Percentiles rank a stretch among this genome's conserved stretches.
Conservation (phyloP, 371 early-diverging fungal species). For the Zancudomyces culisetae region DNA sequence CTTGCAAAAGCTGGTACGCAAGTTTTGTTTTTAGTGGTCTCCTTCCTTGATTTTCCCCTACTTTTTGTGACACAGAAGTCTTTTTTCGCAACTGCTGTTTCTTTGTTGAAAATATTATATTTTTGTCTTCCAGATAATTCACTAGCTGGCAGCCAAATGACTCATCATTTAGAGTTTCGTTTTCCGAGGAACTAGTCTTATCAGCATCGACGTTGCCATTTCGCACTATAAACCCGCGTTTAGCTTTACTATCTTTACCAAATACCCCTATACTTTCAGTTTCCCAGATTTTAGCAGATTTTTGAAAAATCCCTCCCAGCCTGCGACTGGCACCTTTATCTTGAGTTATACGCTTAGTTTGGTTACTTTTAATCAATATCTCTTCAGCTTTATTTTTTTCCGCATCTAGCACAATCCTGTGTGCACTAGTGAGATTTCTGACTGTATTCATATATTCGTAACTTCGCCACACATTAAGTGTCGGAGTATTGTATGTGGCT, state of each 20-base stretch:
- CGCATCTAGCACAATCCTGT: not conserved
- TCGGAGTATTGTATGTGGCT: not conserved
- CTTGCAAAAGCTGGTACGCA: not conserved
- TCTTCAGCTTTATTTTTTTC: not conserved
- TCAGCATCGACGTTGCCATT: not conserved
- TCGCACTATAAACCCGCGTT: not conserved
- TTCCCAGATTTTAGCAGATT: not conserved
- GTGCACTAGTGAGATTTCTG: not conserved
- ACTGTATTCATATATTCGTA: not conserved
- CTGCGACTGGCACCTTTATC: constrained; percentile 1
- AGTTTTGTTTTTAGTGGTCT: too few relatives aligned
- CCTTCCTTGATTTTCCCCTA: not conserved
- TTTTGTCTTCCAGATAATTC: not conserved
- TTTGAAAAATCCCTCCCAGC: not conserved
- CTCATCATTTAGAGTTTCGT: not conserved
- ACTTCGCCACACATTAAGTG: too few relatives aligned
- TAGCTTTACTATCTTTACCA: not conserved
- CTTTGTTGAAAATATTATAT: not conserved
- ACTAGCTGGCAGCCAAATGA: not conserved
- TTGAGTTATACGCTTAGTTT: not conserved
- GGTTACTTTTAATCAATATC: not conserved
- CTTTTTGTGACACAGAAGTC: not conserved
- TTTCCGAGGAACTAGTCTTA: not conserved
- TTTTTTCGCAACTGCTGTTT: not conserved
- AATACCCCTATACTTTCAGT: constrained; percentile 1